Evolutionary conservation across 768 basidiomycete genomes (phyloP).

Genomic region (Auriscalpium vulgare): DNA sequence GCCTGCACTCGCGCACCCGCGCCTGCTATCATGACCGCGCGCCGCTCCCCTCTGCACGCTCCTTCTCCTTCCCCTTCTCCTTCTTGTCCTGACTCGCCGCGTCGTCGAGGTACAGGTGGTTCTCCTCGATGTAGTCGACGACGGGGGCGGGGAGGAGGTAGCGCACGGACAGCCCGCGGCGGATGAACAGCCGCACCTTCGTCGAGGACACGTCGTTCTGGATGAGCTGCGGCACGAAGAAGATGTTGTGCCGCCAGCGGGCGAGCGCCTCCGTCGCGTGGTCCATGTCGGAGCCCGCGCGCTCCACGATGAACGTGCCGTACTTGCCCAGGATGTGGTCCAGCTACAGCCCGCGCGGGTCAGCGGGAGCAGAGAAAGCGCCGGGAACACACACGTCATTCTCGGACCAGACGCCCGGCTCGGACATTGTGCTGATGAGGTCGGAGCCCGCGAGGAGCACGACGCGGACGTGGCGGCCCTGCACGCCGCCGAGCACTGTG

Average conservation of each 20-base stretch:
- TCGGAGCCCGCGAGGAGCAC: slow-evolving; percentile 98
- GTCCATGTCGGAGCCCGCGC: slow-evolving; percentile 65
- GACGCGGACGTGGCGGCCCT: slow-evolving; percentile 65
- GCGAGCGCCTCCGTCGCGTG: slow-evolving; percentile 16
- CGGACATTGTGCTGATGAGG: slow-evolving; percentile 94
- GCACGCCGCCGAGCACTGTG: slow-evolving; percentile 70
- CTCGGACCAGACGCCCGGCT: slow-evolving; percentile 96
- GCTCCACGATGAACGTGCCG: slow-evolving; percentile 91
- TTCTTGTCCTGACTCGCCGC: slow-evolving; percentile 28
- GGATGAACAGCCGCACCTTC: slow-evolving; percentile 76
- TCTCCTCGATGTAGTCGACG: slow-evolving; percentile 88
- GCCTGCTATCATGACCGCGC: no score
- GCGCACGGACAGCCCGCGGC: slow-evolving; percentile 73
- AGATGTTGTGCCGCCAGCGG: slow-evolving; percentile 24
- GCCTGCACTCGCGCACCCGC: no score
- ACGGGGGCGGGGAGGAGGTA: slow-evolving; percentile 90
- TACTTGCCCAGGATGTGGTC: slow-evolving; percentile 95
- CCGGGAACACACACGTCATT: slow-evolving; percentile 63
- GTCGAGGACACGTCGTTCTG: slow-evolving; percentile 97
- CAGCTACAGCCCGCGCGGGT: slow-evolving; percentile 43
- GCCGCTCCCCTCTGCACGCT: neutral
- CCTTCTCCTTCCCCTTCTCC: slow-evolving; percentile 24
- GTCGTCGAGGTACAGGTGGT: slow-evolving; percentile 71
- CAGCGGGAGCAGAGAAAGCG: slow-evolving; percentile 5
- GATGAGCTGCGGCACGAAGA: slow-evolving; percentile 88